Base-by-base conservation (phyloP, 2,329 filamentous ascomycete genomes). In the Scedosporium apiospermum region DNA sequence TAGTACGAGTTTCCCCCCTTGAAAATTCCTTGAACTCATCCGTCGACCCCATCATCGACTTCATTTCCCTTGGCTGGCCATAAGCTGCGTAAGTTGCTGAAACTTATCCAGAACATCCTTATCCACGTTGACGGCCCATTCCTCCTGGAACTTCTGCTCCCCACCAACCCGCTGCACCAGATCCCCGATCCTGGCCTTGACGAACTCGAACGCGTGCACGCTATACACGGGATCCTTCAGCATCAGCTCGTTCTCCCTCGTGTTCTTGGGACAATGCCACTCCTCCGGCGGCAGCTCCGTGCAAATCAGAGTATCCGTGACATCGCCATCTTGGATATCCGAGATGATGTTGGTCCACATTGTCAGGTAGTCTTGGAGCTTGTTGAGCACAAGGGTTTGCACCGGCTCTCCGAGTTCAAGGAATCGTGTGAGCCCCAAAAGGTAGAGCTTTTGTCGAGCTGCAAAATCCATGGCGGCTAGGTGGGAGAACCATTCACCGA, bases 51-150 rank as follows among this genome's bases (percentile, higher is more conserved):
- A n/a, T 12, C 26, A 14, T 18, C 46, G 46, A 3, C 6, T 6
- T 23, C 14, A 58, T 41, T 58, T 58, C 14, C 55, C 55, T n/a
- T 61, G 26, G 18, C 42, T 41, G n/a, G 51, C 51, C 51, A 61
- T 21, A 21, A 41, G 18, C 49, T 57, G 49, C n/a, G 46, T 55
- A 23, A 61, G 60, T 34, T 21, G 27, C 60, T 51, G 34, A 70
- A 92, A 93, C n/a, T 80, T 83, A 10, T 77, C 77, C 65, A 93
- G 68, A 16, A 93, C 82, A 64, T 92, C 86, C 67, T 80, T 81
- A 72, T 95, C 90, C 27, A 95, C 88, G 65, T 92, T 89, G n/a
- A 80, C 80, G 14, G 86, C 74, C 84, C 87, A 93, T 60, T 87
- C 80, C 62, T 83, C 80, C 70, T 87, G 80, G 71, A 95, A 93